Percentiles rank a stretch among this genome's conserved stretches.
Evolutionary conservation across 2,329 filamentous ascomycete genomes (phyloP).

Genomic region (Neospermospora avenae): DNA sequence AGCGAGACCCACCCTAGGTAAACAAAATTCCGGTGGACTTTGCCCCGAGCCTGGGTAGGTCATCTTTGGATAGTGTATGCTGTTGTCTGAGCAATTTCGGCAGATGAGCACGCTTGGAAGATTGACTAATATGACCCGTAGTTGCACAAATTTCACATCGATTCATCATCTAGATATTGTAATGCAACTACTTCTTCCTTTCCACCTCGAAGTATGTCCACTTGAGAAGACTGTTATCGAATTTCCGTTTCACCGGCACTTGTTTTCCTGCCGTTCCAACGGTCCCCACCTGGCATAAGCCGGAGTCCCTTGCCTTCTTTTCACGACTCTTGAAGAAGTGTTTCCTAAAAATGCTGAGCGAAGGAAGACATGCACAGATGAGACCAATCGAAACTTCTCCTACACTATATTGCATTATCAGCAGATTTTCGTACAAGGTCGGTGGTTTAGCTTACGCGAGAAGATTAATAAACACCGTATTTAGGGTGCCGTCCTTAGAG

Average conservation of each 20-base stretch:
- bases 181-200: neutral
- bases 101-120: no score
- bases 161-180: no score
- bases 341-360: neutral
- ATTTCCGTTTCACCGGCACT: neutral
- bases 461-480: neutral
- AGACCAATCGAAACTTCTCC: conserved; percentile 8
- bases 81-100: no score
- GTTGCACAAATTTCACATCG: no score
- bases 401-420: no score
- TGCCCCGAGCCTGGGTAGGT: no score
- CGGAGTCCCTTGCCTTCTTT: neutral
- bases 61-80: no score
- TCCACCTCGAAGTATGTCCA: conserved; percentile 9
- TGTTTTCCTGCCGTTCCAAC: neutral
- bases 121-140: no score
- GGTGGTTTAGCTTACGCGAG: conserved; percentile 9
- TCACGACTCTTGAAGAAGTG: neutral
- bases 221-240: conserved; percentile 2
- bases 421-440: no score
- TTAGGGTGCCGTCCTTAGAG: neutral
- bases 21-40: no score
- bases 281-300: neutral
- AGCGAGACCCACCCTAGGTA: no score
- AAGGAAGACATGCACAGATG: conserved; percentile 4